A percentile compares a stretch with the other conserved stretches of the same genome.
Conservation (phyloP, 441 rosid genomes). For the Manihot esculenta region DNA sequence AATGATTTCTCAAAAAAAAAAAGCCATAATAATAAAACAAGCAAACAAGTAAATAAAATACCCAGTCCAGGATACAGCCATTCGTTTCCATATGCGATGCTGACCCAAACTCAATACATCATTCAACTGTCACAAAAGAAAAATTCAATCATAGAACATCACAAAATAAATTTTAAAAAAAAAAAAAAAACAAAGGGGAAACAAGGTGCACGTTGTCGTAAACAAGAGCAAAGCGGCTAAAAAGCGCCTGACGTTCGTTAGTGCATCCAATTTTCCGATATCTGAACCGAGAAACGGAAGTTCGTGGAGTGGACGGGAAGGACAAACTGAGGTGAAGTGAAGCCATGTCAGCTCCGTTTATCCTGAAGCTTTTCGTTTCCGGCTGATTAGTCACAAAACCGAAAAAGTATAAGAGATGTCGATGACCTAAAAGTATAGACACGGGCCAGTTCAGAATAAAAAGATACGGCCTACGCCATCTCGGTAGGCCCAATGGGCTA, state of each 20-base stretch:
- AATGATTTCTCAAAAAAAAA: neutral
- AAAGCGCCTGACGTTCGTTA: slow-evolving; percentile 61
- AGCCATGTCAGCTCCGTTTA: slow-evolving; percentile 30
- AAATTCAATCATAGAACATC: neutral
- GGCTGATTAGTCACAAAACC: too few species aligned
- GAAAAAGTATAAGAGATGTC: too few species aligned
- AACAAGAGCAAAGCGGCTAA: slow-evolving; percentile 76
- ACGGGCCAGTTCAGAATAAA: too few species aligned
- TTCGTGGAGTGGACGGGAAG: slow-evolving; percentile 16
- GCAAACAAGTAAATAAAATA: slow-evolving; percentile 14
- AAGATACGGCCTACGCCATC: too few species aligned
- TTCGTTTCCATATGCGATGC: slow-evolving; percentile 90
- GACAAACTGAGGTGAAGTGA: slow-evolving; percentile 29
- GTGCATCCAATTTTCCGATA: slow-evolving; percentile 34
- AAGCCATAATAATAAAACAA: neutral
- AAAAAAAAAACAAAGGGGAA: neutral
- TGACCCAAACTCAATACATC: slow-evolving; percentile 81
- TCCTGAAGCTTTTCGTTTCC: too few species aligned
- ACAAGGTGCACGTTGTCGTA: slow-evolving; percentile 52
- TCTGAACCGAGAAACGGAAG: slow-evolving; percentile 3
- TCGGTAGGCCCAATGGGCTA: too few species aligned
- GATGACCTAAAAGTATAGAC: neutral
- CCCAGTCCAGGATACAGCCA: slow-evolving; percentile 90
- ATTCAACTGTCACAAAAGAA: slow-evolving; percentile 49
- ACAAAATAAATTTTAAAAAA: neutral